Percentiles rank a stretch among this genome's conserved stretches.
Evolutionary conservation across 192 early-diverging fungal genomes (phyloP).

Genomic region (Podila epigama): DNA sequence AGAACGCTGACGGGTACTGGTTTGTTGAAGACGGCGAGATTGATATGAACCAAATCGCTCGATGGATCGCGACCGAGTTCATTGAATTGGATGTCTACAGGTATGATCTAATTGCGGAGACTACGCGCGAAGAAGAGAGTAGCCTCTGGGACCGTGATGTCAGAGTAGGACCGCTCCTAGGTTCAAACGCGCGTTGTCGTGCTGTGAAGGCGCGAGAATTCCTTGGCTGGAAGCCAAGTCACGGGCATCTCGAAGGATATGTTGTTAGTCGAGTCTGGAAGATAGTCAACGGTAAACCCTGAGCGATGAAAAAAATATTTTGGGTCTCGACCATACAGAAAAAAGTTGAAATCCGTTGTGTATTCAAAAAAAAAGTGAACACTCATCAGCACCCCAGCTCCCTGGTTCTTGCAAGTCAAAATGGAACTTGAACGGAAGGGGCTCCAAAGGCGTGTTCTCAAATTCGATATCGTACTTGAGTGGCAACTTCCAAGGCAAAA

Average conservation of each 20-base stretch:
- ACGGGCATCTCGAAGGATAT: conserved; percentile 21
- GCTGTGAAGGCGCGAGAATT: conserved; percentile 28
- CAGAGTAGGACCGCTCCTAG: background rate
- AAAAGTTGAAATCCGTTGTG: too few relatives aligned
- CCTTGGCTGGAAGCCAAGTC: conserved; percentile 32
- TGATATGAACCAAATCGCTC: conserved; percentile 14
- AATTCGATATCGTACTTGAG: background rate
- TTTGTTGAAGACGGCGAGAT: conserved; percentile 33
- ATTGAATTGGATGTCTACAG: conserved; percentile 9
- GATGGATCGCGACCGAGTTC: conserved; percentile 27
- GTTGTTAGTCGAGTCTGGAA: conserved; percentile 14
- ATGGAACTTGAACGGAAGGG: background rate
- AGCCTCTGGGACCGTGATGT: conserved; percentile 4
- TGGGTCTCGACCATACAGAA: too few relatives aligned
- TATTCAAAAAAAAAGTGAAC: background rate
- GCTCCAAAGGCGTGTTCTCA: background rate
- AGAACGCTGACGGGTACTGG: conserved; percentile 42
- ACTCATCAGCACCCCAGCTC: background rate
- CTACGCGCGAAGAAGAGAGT: conserved; percentile 7
- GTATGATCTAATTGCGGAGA: conserved; percentile 9
- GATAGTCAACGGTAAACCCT: background rate
- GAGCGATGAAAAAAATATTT: too few relatives aligned
- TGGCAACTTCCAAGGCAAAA: background rate
- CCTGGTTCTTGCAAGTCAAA: background rate
- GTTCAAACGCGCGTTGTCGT: conserved; percentile 26